These are phyloP conservation scores for Calycina marina DNA, from an alignment of 2,329 filamentous ascomycete species.

Conservation along the genomic window DNA sequence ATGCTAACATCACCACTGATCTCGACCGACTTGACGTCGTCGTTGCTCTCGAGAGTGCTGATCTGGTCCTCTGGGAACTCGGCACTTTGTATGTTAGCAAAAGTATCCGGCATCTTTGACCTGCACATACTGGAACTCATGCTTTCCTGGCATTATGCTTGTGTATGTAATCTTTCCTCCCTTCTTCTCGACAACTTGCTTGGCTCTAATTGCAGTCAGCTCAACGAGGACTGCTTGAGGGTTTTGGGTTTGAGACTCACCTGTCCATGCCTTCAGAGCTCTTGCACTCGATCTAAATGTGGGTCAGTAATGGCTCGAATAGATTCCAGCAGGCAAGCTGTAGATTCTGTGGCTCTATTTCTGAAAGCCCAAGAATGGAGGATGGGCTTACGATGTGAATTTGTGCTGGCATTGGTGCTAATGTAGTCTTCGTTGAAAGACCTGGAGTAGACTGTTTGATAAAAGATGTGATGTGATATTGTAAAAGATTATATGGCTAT, in stretches of 20 bases:
- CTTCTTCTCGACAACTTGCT: constrained; percentile 57
- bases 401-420: too few species aligned
- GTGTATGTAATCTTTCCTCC: constrained; percentile 77
- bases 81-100: constrained; percentile 53
- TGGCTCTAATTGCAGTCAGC: constrained; percentile 40
- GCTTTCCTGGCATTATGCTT: constrained; percentile 77
- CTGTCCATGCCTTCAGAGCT: not conserved
- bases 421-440: too few species aligned
- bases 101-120: not conserved
- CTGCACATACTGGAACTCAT: constrained; percentile 71
- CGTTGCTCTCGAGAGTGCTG: constrained; percentile 48
- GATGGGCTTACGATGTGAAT: too few species aligned
- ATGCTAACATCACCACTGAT: constrained; percentile 54
- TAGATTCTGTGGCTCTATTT: too few species aligned
- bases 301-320: too few species aligned
- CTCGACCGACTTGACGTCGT: constrained; percentile 65
- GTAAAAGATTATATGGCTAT: too few species aligned
- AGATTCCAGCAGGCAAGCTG: too few species aligned
- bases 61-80: constrained; percentile 55
- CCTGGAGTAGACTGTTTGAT: too few species aligned
- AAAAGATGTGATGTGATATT: too few species aligned
- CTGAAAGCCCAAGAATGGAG: too few species aligned
- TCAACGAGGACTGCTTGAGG: not conserved
- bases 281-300: not conserved
- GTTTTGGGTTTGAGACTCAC: constrained; percentile 2